Conservation (phyloP, 257 asterid species). For the Gardenia jasminoides region DNA sequence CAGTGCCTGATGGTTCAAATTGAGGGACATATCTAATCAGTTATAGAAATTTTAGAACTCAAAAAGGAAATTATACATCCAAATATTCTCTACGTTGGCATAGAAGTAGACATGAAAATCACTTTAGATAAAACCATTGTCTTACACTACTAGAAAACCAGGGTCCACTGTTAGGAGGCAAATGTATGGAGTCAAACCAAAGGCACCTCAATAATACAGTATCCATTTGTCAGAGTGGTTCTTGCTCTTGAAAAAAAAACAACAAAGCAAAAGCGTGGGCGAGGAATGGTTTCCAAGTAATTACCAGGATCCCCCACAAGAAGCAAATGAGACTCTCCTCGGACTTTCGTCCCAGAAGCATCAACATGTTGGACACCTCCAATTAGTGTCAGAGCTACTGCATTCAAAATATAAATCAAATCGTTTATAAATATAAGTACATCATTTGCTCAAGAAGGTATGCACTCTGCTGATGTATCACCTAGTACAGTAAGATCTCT, state of each 20-base stretch:
- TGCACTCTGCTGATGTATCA: not conserved
- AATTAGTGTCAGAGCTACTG: conserved; percentile 84
- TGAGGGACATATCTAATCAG: not conserved
- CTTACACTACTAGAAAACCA: conserved; percentile 2
- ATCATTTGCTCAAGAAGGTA: not conserved
- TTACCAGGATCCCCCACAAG: conserved; percentile 99
- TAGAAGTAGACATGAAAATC: not conserved
- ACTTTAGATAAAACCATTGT: not conserved
- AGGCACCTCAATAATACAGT: not conserved
- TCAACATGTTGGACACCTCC: conserved; percentile 98
- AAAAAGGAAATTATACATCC: not conserved
- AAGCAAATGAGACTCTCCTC: conserved; percentile 98
- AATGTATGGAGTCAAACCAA: not conserved
- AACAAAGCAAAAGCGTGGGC: not conserved
- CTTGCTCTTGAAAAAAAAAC: not conserved
- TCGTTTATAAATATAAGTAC: not conserved
- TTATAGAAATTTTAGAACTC: conserved; percentile 4
- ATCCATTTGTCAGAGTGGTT: conserved; percentile 9
- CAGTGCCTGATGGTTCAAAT: conserved; percentile 62
- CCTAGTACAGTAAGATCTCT: not conserved
- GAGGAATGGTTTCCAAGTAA: not conserved
- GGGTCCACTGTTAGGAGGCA: not conserved
- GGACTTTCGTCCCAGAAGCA: conserved; percentile 91
- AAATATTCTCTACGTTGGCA: not conserved
- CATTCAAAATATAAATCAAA: conserved; percentile 30